Conservation (phyloP, 2,329 filamentous ascomycete genomes). For the Penicillium janthinellum region DNA sequence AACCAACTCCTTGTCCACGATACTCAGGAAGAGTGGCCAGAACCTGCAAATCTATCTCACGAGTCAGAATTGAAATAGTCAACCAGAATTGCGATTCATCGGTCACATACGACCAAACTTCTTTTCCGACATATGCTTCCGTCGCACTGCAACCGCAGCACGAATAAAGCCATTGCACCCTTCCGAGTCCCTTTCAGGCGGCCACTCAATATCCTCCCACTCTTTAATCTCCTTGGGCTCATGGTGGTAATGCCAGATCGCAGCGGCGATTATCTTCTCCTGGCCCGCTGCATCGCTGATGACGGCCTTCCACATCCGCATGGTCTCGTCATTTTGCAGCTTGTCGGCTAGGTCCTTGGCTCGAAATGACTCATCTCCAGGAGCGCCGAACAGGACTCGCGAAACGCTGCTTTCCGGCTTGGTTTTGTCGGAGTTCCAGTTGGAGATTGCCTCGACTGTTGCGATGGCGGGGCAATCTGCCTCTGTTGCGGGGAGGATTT, state of each 20-base stretch:
- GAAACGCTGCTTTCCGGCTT: neutral
- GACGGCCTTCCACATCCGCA: conserved; percentile 12
- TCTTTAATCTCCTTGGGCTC: conserved; percentile 14
- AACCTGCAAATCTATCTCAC: conserved; percentile 14
- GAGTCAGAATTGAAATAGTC: neutral
- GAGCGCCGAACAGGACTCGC: conserved; percentile 6
- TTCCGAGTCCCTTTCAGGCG: conserved; percentile 12
- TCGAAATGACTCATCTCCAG: conserved; percentile 3
- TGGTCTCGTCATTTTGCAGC: conserved; percentile 1
- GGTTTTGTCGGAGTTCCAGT: conserved; percentile 5
- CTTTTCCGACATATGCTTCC: conserved; percentile 13
- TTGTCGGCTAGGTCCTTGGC: conserved; percentile 4
- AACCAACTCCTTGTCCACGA: conserved; percentile 32
- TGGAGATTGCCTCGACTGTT: conserved; percentile 46
- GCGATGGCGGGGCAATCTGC: conserved; percentile 17
- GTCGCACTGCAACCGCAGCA: conserved; percentile 6
- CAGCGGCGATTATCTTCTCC: conserved; percentile 19
- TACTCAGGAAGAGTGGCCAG: conserved; percentile 37
- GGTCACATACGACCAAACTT: conserved; percentile 12
- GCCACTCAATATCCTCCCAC: conserved; percentile 16
- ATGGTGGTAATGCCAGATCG: conserved; percentile 19
- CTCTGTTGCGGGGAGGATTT: conserved; percentile 20
- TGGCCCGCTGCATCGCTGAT: conserved; percentile 9
- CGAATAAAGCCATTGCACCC: conserved; percentile 17
- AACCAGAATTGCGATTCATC: neutral